Percentiles rank a stretch among this genome's conserved stretches.
These are phyloP conservation scores for Mycena galericulata DNA, from an alignment of 768 basidiomycete species.

Conservation along the genomic window DNA sequence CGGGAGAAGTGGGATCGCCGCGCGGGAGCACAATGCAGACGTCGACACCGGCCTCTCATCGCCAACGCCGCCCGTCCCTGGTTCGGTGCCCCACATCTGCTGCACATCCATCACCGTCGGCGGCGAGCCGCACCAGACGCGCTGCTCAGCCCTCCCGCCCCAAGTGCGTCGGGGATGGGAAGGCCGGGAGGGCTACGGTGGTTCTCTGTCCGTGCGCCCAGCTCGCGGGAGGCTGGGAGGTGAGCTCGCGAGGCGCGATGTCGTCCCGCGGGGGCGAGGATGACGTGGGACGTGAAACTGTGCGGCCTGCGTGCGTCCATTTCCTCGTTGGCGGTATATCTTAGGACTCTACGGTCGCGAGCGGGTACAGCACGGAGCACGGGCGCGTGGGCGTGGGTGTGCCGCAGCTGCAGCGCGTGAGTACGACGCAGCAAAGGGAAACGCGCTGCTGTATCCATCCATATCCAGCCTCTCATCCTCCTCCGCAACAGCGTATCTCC, in stretches of 20 bases:
- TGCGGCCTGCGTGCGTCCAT: neutral
- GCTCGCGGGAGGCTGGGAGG: too few species aligned
- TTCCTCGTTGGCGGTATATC: neutral
- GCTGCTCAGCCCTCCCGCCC: too few species aligned
- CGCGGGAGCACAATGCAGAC: neutral
- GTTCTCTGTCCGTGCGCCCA: too few species aligned
- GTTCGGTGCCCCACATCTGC: neutral
- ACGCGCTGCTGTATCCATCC: too few species aligned
- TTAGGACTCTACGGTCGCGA: neutral
- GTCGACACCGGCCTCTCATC: neutral
- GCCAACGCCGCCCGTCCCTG: neutral
- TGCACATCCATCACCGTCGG: neutral
- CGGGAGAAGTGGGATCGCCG: too few species aligned
- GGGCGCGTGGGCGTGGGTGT: too few species aligned
- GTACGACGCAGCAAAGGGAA: neutral
- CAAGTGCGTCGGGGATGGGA: too few species aligned
- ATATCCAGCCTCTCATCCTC: neutral
- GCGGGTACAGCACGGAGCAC: neutral
- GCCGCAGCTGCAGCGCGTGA: neutral
- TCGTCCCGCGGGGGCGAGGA: neutral
- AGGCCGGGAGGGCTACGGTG: too few species aligned
- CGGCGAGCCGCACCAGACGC: neutral
- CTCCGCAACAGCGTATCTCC: neutral
- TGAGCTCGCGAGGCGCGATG: neutral
- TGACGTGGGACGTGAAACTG: neutral